Evolutionary conservation across 306 rosid species (phyloP), one percentile per base, ranked within the genome.

Genomic region (Urtica urens): DNA sequence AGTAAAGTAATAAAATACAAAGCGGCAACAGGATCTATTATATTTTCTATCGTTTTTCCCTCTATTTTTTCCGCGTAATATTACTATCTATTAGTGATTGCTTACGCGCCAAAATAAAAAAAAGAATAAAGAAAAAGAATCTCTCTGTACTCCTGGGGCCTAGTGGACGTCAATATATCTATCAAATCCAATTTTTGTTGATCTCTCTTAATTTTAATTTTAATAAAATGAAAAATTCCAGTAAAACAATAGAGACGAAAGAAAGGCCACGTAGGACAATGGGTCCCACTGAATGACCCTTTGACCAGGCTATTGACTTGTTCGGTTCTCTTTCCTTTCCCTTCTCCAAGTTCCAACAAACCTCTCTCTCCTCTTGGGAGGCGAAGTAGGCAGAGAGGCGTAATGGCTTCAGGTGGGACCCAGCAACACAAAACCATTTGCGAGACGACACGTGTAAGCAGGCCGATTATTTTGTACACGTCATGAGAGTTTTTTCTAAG

Each of bases 141-240:
- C 83, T 63, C 29, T n/a, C 8, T 23, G 27, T 43, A 35, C 45
- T 25, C 47, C 20, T 17, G 8, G 23, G 57, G 52, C 76, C 76
- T 75, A 51, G 95, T 75, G 95, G 87, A 85, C 84, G 76, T 73
- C 72, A 85, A 75, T 23, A 64, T 2, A 64, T 66, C 73, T 78
- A 73, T 80, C 56, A 76, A 80, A 78, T 75, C 44, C 57, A 65
- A 76, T 71, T 31, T 31, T 31, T 31, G 37, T 31, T 31, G 7
- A 8, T 31, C 13, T 31, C 37, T 31, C 7, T 31, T 7, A 31
- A 7, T 31, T 31, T 31, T 31, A 31, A 13, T 31, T 31, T 31
- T 31, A 29, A 23, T 4, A 5, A 9, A 14, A 38, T 5, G 17
- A 47, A 13, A 26, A 34, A 43, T 16, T 1, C 5, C n/a, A 22